phyloP scores from a whole-genome alignment of 1,139 yeast species.

The Magnusiomyces magnusii region DNA sequence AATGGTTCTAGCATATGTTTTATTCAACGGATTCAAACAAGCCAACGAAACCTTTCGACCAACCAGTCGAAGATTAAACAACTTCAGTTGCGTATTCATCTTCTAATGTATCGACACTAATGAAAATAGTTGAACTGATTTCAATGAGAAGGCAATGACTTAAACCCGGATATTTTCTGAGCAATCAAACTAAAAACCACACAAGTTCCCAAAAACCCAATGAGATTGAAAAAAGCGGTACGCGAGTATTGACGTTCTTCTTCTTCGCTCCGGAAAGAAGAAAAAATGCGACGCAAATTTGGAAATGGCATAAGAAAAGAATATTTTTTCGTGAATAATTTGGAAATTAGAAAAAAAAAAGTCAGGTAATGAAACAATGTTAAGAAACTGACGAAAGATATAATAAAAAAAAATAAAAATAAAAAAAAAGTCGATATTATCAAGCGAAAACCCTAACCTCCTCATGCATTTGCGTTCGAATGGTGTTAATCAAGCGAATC shows the following conservation, averaged over 20 bases:
- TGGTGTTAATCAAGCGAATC: no score
- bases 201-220: slow-evolving; percentile 76
- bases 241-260: slow-evolving; percentile 74
- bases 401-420: neutral
- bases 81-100: no score
- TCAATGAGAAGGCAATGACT: slow-evolving; percentile 5
- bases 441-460: no score
- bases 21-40: neutral
- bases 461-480: no score
- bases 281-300: slow-evolving; percentile 66
- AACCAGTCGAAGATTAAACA: no score
- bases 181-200: slow-evolving; percentile 76
- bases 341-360: no score
- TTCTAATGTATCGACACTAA: no score
- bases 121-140: no score
- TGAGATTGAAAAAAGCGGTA: slow-evolving; percentile 69
- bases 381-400: neutral
- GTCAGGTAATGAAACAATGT: neutral
- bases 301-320: slow-evolving; percentile 37
- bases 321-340: neutral
- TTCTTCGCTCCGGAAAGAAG: slow-evolving; percentile 77
- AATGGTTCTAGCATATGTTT: neutral
- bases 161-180: slow-evolving; percentile 39
- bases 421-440: neutral
- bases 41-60: neutral